A percentile compares a stretch with the other conserved stretches of the same genome.
Conservation (phyloP, 75 land plant species). For the Larix kaempferi region DNA sequence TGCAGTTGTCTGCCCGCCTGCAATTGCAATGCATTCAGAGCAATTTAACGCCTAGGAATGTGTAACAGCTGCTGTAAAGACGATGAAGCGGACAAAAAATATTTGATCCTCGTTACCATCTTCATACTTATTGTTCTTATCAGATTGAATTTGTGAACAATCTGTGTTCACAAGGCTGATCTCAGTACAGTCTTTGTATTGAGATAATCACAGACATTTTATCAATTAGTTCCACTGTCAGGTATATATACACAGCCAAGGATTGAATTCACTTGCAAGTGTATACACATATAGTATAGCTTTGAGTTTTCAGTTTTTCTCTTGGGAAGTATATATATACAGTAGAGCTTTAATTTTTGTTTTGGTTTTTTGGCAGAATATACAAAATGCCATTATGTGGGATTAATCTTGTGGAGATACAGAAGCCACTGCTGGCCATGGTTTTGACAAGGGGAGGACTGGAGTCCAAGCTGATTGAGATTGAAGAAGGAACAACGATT, state of each 20-base stretch:
- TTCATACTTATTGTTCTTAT: background rate
- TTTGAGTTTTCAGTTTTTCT: too few species aligned
- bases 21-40: background rate
- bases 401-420: constrained; percentile 50
- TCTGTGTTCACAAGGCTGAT: background rate
- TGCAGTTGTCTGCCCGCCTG: too few species aligned
- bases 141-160: background rate
- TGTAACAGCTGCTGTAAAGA: background rate
- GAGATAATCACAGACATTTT: too few species aligned
- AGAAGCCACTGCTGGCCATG: constrained; percentile 41
- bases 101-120: background rate
- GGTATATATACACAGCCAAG: too few species aligned
- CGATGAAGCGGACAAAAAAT: background rate
- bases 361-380: background rate
- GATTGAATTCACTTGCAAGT: too few species aligned
- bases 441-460: constrained; percentile 51
- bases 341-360: too few species aligned
- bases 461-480: constrained; percentile 30
- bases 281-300: too few species aligned
- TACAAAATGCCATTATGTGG: constrained; percentile 4
- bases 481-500: constrained; percentile 58
- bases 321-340: too few species aligned
- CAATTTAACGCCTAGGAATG: background rate
- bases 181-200: too few species aligned
- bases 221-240: too few species aligned